phyloP scores from a whole-genome alignment of 1,284 basidiomycete species.

The Malassezia sympodialis region DNA sequence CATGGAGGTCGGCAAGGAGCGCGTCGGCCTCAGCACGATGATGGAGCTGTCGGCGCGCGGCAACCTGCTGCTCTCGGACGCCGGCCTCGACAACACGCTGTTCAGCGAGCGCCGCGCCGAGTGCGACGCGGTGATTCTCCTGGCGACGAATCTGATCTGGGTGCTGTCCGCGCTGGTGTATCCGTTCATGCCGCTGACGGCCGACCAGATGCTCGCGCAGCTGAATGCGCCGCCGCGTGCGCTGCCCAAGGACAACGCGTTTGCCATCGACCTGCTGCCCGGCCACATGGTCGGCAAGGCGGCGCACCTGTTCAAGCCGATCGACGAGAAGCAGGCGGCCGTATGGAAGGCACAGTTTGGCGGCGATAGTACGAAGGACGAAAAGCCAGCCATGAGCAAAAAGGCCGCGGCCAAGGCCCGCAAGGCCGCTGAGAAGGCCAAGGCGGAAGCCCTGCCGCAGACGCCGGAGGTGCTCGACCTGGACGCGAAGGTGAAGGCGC shows the following conservation, averaged over 20 bases:
- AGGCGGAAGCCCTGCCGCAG: conserved; percentile 17
- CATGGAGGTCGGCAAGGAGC: conserved; percentile 86
- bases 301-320: conserved; percentile 82
- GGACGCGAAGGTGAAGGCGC: conserved; percentile 25
- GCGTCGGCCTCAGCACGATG: conserved; percentile 71
- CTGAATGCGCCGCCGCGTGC: conserved; percentile 77
- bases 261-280: conserved; percentile 69
- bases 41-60: conserved; percentile 87
- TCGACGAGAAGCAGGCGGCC: conserved; percentile 80
- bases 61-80: conserved; percentile 85
- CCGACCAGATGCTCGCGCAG: conserved; percentile 70
- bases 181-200: conserved; percentile 92
- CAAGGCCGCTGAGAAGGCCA: conserved; percentile 37
- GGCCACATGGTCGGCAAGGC: conserved; percentile 79
- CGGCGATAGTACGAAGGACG: conserved; percentile 52
- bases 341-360: conserved; percentile 73
- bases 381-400: conserved; percentile 38
- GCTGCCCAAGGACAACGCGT: conserved; percentile 50
- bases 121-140: conserved; percentile 75
- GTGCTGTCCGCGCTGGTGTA: conserved; percentile 71
- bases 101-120: conserved; percentile 69
- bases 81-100: conserved; percentile 80
- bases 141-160: conserved; percentile 89
- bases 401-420: conserved; percentile 40
- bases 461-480: conserved; percentile 33